Evolutionary conservation across 441 rosid species (phyloP).

Genomic region (Mallotus repandus): DNA sequence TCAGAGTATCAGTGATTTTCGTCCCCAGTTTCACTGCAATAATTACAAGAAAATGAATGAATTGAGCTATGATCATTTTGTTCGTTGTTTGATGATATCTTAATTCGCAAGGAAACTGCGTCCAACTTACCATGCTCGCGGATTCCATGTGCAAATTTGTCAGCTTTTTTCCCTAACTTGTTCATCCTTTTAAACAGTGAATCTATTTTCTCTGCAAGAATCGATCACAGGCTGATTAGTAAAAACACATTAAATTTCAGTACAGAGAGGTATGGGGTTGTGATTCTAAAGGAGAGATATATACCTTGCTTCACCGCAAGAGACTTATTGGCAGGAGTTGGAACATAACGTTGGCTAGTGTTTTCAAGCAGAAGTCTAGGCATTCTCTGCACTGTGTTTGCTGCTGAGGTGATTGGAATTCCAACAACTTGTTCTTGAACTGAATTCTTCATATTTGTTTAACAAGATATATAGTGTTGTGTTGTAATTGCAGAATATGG

Average conservation of each 20-base stretch:
- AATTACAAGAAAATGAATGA: not conserved
- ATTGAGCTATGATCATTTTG: not conserved
- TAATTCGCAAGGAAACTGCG: not conserved
- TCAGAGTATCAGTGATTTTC: slow-evolving; percentile 56
- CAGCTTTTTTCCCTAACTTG: slow-evolving; percentile 49
- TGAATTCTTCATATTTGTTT: slow-evolving; percentile 33
- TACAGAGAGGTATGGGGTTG: no score
- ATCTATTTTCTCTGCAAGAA: slow-evolving; percentile 32
- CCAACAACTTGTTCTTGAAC: slow-evolving; percentile 32
- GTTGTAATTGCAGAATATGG: slow-evolving; percentile 1
- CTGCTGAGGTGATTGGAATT: slow-evolving; percentile 26
- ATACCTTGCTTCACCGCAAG: slow-evolving; percentile 30
- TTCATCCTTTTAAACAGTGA: slow-evolving; percentile 41
- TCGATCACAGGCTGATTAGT: not conserved
- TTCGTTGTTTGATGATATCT: not conserved
- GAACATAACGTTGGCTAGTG: slow-evolving; percentile 20
- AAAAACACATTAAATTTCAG: not conserved
- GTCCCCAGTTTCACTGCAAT: slow-evolving; percentile 48
- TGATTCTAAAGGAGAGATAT: not conserved
- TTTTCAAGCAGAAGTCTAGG: slow-evolving; percentile 34
- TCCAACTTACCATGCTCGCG: slow-evolving; percentile 46
- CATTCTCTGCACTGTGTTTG: slow-evolving; percentile 23
- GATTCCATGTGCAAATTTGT: slow-evolving; percentile 44
- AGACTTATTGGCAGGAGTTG: slow-evolving; percentile 37
- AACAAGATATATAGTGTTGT: not conserved